Evolutionary conservation across 139 green algal species (phyloP).

Genomic region (Parachlorella kessleri): DNA sequence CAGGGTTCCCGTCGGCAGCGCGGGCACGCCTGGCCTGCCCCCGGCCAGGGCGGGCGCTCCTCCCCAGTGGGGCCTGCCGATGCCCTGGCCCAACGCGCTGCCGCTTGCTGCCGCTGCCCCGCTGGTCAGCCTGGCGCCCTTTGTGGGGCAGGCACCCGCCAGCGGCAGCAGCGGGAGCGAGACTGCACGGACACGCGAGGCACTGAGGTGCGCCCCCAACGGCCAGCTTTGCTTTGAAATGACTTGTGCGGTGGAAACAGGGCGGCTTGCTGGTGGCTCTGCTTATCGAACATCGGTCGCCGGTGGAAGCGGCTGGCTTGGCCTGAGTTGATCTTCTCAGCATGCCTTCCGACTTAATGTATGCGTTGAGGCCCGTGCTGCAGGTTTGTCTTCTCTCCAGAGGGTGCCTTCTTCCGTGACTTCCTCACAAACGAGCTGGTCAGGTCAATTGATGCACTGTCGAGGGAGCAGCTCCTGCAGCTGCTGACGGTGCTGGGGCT

Average conservation of each 20-base stretch:
- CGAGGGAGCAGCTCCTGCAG: constrained; percentile 71
- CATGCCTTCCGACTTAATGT: no score
- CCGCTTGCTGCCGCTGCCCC: background rate
- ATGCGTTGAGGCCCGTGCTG: no score
- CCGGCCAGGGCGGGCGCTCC: no score
- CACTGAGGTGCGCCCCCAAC: constrained; percentile 62
- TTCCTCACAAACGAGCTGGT: constrained; percentile 97
- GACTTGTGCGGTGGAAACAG: no score
- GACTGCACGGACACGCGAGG: constrained; percentile 53
- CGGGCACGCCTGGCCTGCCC: background rate
- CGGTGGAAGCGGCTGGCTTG: no score
- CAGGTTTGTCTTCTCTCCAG: constrained; percentile 74
- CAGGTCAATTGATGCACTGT: constrained; percentile 92
- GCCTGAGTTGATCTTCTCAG: no score
- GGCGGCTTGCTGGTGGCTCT: no score
- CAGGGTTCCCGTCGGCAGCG: background rate
- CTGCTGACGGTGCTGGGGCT: constrained; percentile 46
- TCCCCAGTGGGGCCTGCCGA: no score
- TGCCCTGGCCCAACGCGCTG: constrained; percentile 2
- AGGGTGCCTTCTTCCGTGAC: constrained; percentile 92
- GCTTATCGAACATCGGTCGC: no score
- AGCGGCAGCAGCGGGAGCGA: no score
- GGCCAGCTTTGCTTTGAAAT: no score
- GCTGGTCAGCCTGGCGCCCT: background rate
- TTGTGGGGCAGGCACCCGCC: no score